Percentiles rank a stretch among this genome's conserved stretches.
Evolutionary conservation across 2,329 filamentous ascomycete genomes (phyloP).

Genomic region (Calonectria pteridis): DNA sequence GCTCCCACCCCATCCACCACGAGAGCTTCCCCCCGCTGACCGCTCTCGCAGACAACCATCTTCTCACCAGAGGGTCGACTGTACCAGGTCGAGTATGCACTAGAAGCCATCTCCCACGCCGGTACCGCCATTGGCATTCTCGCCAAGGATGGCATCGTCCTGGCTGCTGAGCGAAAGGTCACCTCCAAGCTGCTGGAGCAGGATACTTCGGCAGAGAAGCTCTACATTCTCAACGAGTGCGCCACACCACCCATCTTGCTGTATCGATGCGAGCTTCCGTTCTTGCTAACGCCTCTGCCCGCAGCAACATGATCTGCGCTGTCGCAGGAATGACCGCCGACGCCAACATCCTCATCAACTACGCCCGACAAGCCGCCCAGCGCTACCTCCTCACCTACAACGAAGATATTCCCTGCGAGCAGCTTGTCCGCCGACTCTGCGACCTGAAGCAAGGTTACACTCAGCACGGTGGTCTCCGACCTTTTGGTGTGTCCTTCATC

Average conservation of each 20-base stretch:
- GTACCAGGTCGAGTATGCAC: conserved; percentile 99
- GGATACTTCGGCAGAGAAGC: conserved; percentile 99
- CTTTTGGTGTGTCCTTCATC: conserved; percentile 99
- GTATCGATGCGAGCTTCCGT: background rate
- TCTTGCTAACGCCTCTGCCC: conserved; percentile 23
- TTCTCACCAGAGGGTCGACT: conserved; percentile 99
- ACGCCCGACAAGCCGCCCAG: conserved; percentile 96
- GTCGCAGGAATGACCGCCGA: conserved; percentile 99
- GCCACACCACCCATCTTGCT: conserved; percentile 46
- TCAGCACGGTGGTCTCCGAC: conserved; percentile 96
- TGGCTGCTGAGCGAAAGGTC: conserved; percentile 98
- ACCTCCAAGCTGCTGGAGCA: conserved; percentile 99
- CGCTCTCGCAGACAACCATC: conserved; percentile 86
- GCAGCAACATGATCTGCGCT: conserved; percentile 99
- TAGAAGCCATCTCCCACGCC: conserved; percentile 98
- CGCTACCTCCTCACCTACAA: conserved; percentile 99
- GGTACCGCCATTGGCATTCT: conserved; percentile 97
- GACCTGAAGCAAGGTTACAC: conserved; percentile 99
- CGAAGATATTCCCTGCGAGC: conserved; percentile 99
- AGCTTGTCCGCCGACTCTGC: conserved; percentile 95
- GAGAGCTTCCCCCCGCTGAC: conserved; percentile 37
- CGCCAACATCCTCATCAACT: conserved; percentile 99
- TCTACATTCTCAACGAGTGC: conserved; percentile 98
- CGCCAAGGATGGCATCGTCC: conserved; percentile 97
- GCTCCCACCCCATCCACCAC: conserved; percentile 12